Conservation (phyloP, 1,284 basidiomycete genomes). For the Bjerkandera adusta region DNA sequence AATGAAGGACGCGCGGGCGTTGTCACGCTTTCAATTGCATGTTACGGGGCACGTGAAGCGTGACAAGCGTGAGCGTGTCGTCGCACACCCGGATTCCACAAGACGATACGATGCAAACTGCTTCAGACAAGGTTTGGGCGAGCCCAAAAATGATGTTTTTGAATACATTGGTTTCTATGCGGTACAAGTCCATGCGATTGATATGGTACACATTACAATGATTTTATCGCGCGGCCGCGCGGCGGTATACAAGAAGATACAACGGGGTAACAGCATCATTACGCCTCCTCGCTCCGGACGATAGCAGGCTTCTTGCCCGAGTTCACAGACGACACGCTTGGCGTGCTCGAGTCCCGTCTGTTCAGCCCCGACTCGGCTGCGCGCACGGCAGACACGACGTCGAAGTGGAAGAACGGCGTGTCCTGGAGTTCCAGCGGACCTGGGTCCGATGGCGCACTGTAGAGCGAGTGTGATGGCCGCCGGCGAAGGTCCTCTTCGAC, state of each 20-base stretch:
- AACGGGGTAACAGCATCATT: neutral
- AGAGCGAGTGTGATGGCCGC: constrained; percentile 1
- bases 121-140: no score
- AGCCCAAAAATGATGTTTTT: no score
- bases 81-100: no score
- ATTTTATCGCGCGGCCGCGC: neutral
- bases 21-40: neutral
- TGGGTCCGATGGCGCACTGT: constrained; percentile 25
- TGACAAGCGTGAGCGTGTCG: neutral
- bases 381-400: constrained; percentile 69
- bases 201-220: constrained; percentile 2
- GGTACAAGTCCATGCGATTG: no score
- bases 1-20: no score
- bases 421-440: constrained; percentile 47
- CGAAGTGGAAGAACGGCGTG: constrained; percentile 89
- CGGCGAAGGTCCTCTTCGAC: constrained; percentile 12
- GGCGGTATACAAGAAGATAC: neutral
- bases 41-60: neutral
- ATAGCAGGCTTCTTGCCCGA: constrained; percentile 7
- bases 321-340: constrained; percentile 1
- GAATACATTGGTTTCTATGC: no score
- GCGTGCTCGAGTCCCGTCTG: neutral
- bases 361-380: constrained; percentile 53
- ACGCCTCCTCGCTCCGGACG: neutral
- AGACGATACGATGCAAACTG: no score